Base-by-base conservation (phyloP, 441 rosid genomes). In the Aleurites moluccanus region DNA sequence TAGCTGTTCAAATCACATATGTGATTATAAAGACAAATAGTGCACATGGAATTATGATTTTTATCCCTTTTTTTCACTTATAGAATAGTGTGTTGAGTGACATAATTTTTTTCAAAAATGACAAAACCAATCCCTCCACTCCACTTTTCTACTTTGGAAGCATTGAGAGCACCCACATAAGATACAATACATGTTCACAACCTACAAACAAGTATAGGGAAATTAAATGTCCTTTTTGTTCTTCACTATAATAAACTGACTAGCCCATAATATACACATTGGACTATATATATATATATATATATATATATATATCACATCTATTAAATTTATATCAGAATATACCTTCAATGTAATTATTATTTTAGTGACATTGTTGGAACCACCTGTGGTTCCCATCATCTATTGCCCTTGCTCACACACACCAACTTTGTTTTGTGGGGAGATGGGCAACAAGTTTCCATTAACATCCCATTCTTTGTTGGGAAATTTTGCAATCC, bases 121-220 rank as follows among this genome's bases (percentile, higher is more conserved):
- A 73, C 23, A 52, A 30, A 16, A 27, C 64, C 52, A 33, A 9
- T 21, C 21, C 67, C 74, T 77, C 63, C 27, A 61, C 59, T 18
- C 10, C 11, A 50, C 56, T 75, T 69, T 70, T 44, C 68, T 74
- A 21, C 52, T 62, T 40, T 74, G 80, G 74, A 70, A 59, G 74
- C 76, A 80, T 74, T 23, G 68, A 52, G 59, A 18, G 27, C 25
- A 72, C 18, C 18, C 20, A 38, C 50, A 38, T 5, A 56, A 33
- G 35, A 40, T 27, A 38, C 20, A 53, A 18, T 60, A 14, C n/a
- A 50, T 3, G 3, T 50, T 16, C n/a, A 14, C 33, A 23, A 33
- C 73, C 64, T 33, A 67, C 21, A 35, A 8, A 59, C 11, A 83
- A 78, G 35, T 5, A 76, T 73, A 21, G 88, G 88, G 66, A 87